Base-by-base conservation (phyloP, 176 grass and related monocot species). In the Zizania latifolia region DNA sequence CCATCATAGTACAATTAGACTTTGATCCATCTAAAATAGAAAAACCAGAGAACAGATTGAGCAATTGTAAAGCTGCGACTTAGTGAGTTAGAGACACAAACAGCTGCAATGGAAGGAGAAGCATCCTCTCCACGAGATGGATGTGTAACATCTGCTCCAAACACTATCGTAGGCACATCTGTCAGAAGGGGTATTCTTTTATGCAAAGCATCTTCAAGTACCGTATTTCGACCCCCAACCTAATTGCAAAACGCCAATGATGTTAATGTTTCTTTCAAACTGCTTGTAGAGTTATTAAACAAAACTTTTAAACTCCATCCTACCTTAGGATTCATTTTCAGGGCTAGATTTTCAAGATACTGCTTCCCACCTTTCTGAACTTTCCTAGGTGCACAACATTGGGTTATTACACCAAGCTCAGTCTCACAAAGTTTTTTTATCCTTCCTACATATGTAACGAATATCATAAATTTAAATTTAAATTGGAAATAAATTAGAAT, bases 261-360 rank as follows among this genome's bases (percentile, higher is more conserved):
- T 65, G 14, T 68, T 34, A 81, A 29, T 26, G 15, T 76, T 4
- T 54, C 9, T 33, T 19, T 29, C 0, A 0, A 21, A 10, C 28
- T 55, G 40, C 38, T 22, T 31, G 30, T 27, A 40, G 3, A n/a
- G 8, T 39, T 27, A 24, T n/a, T 60, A 75, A 53, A n/a, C 9
- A 61, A 15, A 73, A 30, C 32, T 51, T 22, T n/a, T 23, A 58
- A 71, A 21, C 1, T n/a, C 28, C 8, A 55, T 51, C 74, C 34
- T 76, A 98, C 91, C 94, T 98, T 98, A 10, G 90, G 82, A 38
- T 98, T 98, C 53, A 98, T 94, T 89, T 93, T 97, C 63, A 93
- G 60, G 28, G 86, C 81, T 36, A 92, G 70, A 81, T 98, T 94
- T 90, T 86, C 75, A 33, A 90, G 78, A 78, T 83, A 94, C 13